Evolutionary conservation across 2,329 filamentous ascomycete genomes (phyloP).

Genomic region (Aspergillus neoniger): DNA sequence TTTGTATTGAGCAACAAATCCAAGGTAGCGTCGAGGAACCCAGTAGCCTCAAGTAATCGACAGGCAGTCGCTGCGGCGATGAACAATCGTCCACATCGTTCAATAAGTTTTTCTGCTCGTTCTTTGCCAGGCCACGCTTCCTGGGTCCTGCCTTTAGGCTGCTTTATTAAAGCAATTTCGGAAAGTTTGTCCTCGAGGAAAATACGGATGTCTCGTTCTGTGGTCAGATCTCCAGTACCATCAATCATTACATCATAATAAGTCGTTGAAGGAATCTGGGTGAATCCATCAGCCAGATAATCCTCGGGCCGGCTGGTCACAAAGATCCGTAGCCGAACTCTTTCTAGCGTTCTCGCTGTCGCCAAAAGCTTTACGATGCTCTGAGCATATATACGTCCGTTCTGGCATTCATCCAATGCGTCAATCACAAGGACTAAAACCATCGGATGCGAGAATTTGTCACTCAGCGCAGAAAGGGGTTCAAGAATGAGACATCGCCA

Average conservation of each 20-base stretch:
- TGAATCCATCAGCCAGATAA: not conserved
- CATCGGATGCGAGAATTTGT: not conserved
- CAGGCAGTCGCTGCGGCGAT: not conserved
- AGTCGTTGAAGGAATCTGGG: not conserved
- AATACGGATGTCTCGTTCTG: not conserved
- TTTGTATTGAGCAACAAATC: not conserved
- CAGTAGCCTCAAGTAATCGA: not conserved
- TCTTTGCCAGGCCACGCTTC: not conserved
- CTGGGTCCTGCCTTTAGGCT: not conserved
- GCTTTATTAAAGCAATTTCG: not conserved
- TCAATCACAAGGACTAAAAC: not conserved
- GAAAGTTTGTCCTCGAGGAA: too few relatives aligned
- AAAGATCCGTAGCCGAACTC: not conserved
- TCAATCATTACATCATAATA: not conserved
- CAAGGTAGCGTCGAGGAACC: not conserved
- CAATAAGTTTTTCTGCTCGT: not conserved
- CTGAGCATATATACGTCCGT: not conserved
- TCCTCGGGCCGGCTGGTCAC: not conserved
- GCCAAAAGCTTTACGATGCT: not conserved
- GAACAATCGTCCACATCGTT: not conserved
- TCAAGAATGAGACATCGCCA: not conserved
- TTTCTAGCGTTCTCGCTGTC: not conserved
- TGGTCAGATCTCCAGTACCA: not conserved
- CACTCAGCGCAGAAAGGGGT: not conserved
- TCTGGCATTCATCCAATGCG: not conserved